These are phyloP conservation scores for Yarrowia sp. DNA, from an alignment of 805 yeast species.

Conservation along the genomic window DNA sequence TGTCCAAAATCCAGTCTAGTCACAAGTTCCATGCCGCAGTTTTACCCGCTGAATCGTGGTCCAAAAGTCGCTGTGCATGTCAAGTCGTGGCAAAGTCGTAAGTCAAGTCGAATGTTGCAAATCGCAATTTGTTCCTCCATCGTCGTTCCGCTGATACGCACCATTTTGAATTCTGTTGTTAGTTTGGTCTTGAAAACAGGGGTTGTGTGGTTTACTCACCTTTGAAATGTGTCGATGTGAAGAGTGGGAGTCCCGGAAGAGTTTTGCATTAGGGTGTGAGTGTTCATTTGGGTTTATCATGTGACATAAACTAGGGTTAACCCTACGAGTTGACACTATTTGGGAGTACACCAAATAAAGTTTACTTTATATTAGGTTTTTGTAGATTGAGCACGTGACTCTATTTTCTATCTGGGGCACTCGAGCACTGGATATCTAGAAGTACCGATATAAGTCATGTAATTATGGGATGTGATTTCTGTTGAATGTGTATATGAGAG, in stretches of 20 bases:
- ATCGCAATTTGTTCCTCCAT: constrained; percentile 1
- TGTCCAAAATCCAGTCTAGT: background rate
- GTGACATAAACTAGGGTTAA: background rate
- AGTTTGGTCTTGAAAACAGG: constrained; percentile 22
- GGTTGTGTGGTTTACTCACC: constrained; percentile 24
- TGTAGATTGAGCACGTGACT: no score
- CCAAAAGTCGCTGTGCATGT: background rate
- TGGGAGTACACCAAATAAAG: no score
- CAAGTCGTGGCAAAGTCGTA: constrained; percentile 5
- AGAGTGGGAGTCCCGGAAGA: constrained; percentile 25
- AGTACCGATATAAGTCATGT: no score
- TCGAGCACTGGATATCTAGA: no score
- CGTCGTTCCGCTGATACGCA: constrained; percentile 17
- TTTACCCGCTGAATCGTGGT: no score
- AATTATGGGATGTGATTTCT: no score
- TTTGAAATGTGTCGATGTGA: constrained; percentile 26
- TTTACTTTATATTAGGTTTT: no score
- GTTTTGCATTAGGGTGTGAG: constrained; percentile 26
- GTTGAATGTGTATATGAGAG: no score
- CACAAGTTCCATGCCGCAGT: background rate
- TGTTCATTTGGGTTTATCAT: constrained; percentile 18
- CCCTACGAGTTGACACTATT: constrained; percentile 14
- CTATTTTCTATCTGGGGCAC: no score
- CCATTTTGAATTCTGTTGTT: constrained; percentile 25
- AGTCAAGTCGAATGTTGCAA: background rate